Evolutionary conservation across 441 rosid species (phyloP), one percentile per base, ranked within the genome.

Genomic region (Adansonia rubrostipa): DNA sequence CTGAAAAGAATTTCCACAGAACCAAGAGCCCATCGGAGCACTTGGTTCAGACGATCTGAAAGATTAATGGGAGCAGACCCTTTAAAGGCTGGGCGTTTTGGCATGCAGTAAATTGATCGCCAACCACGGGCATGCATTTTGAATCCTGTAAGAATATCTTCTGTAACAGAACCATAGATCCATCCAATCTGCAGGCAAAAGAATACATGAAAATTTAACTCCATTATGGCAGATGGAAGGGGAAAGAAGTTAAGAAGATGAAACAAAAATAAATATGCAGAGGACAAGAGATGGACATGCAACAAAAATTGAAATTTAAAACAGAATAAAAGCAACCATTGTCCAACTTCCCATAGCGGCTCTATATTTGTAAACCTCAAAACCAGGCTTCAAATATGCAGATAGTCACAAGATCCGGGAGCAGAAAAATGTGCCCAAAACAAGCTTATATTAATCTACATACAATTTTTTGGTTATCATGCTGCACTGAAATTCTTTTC

Each of bases 81-180:
- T 78, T 95, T 93, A 83, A 96, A 96, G 71, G 98, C 98, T 0
- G 97, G 85, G 42, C 82, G 97, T 73, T 92, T 89, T 5, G 99
- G 99, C 91, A 96, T 92, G 81, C 98, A 94, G 84, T 94, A 96
- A 80, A 96, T 91, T 77, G 99, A 96, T 48, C 96, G 87, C 99
- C 99, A 94, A 72, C 99, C 99, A 66, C 98, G 97, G 53, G 98
- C 97, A 82, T 96, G 99, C 98, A 96, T 96, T 88, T 96, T 96
- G 85, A 96, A 96, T 81, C 99, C 99, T 7, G 99, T 96, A 76
- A 96, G 88, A 89, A 95, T 95, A 90, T 93, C 99, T 85, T 95
- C 98, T 77, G 98, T 95, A 47, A 95, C 96, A 57, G 99, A 95
- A 77, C 98, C 98, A 85, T 96, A 96, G 75, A 96, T 96, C 98